phyloP scores from a whole-genome alignment of 371 early-diverging fungal species.

The Haplosporangium sp. region DNA sequence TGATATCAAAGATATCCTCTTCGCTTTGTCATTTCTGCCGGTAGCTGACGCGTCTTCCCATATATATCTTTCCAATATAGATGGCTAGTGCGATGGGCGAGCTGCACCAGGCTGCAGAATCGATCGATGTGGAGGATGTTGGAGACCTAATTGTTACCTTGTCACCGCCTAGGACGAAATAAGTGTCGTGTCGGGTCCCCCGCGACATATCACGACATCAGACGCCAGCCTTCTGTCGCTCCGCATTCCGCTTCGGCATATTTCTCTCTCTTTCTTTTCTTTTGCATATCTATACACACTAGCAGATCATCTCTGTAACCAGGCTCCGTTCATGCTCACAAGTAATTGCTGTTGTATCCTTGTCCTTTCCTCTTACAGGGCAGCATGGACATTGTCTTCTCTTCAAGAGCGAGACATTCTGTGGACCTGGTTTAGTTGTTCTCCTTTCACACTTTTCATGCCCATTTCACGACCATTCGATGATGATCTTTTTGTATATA shows the following conservation, averaged over 20 bases:
- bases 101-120: conserved; percentile 27
- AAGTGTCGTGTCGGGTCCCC: not conserved
- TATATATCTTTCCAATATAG: conserved; percentile 3
- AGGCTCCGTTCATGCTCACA: too few species aligned
- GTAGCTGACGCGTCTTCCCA: not conserved
- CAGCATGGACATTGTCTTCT: too few species aligned
- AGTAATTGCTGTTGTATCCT: too few species aligned
- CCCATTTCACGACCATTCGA: too few species aligned
- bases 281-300: not conserved
- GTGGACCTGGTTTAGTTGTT: too few species aligned
- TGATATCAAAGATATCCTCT: not conserved
- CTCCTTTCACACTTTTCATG: too few species aligned
- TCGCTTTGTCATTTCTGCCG: not conserved
- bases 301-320: too few species aligned
- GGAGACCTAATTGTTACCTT: conserved; percentile 34
- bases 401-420: too few species aligned
- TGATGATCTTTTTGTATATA: too few species aligned
- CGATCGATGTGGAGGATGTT: conserved; percentile 30
- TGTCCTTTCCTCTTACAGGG: too few species aligned
- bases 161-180: conserved; percentile 17
- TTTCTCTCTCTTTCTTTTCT: not conserved
- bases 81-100: conserved; percentile 38
- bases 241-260: not conserved
- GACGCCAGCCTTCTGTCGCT: too few species aligned
- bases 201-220: not conserved